Percentiles rank a stretch among this genome's conserved stretches.
Conservation (phyloP, 1,139 yeast genomes). For the Geotrichum bryndzae region DNA sequence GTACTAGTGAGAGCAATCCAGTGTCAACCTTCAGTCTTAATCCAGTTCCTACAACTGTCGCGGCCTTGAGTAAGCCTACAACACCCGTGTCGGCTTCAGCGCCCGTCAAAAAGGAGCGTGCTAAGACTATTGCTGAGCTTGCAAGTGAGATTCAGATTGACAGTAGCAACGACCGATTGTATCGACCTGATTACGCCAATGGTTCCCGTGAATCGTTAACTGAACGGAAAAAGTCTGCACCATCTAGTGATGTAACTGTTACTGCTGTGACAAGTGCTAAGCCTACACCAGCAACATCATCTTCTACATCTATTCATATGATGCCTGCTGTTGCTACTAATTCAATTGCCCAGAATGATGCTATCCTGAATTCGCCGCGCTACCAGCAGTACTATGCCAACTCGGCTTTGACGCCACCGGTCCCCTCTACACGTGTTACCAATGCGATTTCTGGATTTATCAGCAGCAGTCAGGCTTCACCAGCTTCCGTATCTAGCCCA, state of each 20-base stretch:
- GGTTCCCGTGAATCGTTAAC: constrained; percentile 20
- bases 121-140: constrained; percentile 50
- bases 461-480: neutral
- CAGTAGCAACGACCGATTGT: constrained; percentile 19
- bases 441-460: neutral
- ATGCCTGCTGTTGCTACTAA: constrained; percentile 4
- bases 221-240: neutral
- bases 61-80: neutral
- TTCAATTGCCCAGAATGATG: constrained; percentile 7
- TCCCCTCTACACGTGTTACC: constrained; percentile 2
- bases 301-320: neutral
- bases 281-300: constrained; percentile 14
- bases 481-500: neutral
- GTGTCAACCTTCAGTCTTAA: neutral
- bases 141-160: constrained; percentile 49
- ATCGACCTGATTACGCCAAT: constrained; percentile 24
- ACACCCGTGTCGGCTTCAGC: constrained; percentile 22
- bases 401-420: constrained; percentile 4
- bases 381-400: constrained; percentile 6
- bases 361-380: constrained; percentile 6
- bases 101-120: constrained; percentile 24
- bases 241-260: constrained; percentile 13
- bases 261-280: constrained; percentile 23
- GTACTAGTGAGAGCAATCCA: constrained; percentile 1
- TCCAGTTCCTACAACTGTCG: neutral